These are phyloP conservation scores for Hysterangium stoloniferum DNA, from an alignment of 768 basidiomycete species.

Conservation along the genomic window DNA sequence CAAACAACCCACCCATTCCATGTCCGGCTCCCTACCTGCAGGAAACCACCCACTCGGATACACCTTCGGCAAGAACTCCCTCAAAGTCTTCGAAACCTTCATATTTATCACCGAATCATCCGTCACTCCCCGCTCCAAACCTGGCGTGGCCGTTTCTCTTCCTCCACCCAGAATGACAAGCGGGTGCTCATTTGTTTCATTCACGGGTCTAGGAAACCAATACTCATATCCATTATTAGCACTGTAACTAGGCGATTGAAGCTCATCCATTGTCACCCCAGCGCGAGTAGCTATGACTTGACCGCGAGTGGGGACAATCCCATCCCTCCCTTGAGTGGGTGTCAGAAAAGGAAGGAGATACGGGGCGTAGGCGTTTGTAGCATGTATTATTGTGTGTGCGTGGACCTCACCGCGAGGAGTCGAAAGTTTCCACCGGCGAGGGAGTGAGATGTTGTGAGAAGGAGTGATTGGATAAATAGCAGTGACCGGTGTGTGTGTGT, in stretches of 20 bases:
- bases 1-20: slow-evolving; percentile 66
- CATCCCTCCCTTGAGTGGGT: slow-evolving; percentile 28
- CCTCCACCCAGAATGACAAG: slow-evolving; percentile 71
- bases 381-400: slow-evolving; percentile 68
- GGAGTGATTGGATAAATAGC: slow-evolving; percentile 23
- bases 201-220: slow-evolving; percentile 68
- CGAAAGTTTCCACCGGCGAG: slow-evolving; percentile 42
- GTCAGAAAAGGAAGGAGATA: slow-evolving; percentile 66
- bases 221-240: slow-evolving; percentile 56
- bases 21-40: slow-evolving; percentile 45
- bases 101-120: slow-evolving; percentile 53
- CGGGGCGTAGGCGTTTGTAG: slow-evolving; percentile 79
- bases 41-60: slow-evolving; percentile 47
- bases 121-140: slow-evolving; percentile 42
- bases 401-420: slow-evolving; percentile 61
- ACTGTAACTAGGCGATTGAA: slow-evolving; percentile 41
- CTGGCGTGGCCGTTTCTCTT: slow-evolving; percentile 35
- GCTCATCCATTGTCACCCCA: slow-evolving; percentile 27
- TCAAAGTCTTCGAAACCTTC: slow-evolving; percentile 39
- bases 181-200: slow-evolving; percentile 29
- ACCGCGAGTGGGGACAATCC: slow-evolving; percentile 65
- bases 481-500: slow-evolving; percentile 69
- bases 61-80: slow-evolving; percentile 50
- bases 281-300: slow-evolving; percentile 51
- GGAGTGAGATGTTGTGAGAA: slow-evolving; percentile 10